Evolutionary conservation across 768 basidiomycete species (phyloP), one percentile per base, ranked within the genome.

Genomic region (Lactarius deliciosus): DNA sequence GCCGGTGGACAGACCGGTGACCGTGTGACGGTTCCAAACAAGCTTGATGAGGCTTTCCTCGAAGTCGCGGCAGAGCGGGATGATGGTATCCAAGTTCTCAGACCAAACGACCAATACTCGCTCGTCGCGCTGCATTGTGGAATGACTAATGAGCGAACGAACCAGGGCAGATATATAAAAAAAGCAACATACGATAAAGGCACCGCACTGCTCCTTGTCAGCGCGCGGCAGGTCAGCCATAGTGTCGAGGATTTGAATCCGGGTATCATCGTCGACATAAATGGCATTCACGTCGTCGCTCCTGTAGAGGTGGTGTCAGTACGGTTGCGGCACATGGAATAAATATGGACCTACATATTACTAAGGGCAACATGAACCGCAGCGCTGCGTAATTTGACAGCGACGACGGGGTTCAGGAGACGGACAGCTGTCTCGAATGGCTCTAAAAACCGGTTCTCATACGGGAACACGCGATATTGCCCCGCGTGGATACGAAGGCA

Each of bases 181-280:
- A 36, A 30, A 22, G 9, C 5, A 43, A 81, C 84, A 72, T 75
- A 89, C 91, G 61, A 94, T 82, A 74, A 96, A 96, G 20, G 94
- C 94, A 25, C 88, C 94, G 57, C 90, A 93, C 72, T 95, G 93
- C 74, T 95, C 93, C 79, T 94, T 95, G 74, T 95, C 91, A 7
- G 92, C 92, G 43, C 83, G 82, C 6, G 88, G 85, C 54, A 96
- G 79, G 66, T 84, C 81, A 61, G 75, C 72, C 70, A 95, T 85
- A 16, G 84, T 84, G 65, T 91, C 88, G 28, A 96, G 75, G 64
- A 96, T 86, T 76, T 96, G 94, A 61, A 96, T 95, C 5, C 92
- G 88, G 2, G 92, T 95, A 74, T 94, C 86, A 64, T 76, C 74
- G 76, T 92, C 90, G 66, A 96, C 82, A 71, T 87, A 87, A 70